These are phyloP conservation scores for Colletotrichum acutatum DNA, from an alignment of 2,329 filamentous ascomycete genomes.

Conservation along the genomic window DNA sequence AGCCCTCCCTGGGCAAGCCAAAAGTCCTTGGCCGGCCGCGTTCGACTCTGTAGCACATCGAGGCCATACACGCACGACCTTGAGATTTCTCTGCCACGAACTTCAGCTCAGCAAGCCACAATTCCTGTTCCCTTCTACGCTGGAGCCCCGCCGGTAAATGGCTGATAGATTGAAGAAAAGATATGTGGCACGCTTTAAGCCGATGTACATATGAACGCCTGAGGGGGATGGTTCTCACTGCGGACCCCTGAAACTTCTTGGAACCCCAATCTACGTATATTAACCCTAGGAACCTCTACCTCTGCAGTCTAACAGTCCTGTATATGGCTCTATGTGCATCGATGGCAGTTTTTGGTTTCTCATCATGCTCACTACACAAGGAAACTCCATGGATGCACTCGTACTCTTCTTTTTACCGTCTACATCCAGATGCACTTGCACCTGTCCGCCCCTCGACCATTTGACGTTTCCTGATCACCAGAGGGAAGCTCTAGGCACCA, in stretches of 20 bases:
- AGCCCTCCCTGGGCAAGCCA: too few species aligned
- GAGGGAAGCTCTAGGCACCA: conserved; percentile 21
- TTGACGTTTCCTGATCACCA: not conserved
- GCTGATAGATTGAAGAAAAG: not conserved
- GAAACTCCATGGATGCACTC: not conserved
- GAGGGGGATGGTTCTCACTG: not conserved
- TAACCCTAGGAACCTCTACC: conserved; percentile 4
- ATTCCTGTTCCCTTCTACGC: too few species aligned
- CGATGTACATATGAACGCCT: not conserved
- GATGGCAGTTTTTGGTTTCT: not conserved
- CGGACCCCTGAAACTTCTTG: not conserved
- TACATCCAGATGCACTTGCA: not conserved
- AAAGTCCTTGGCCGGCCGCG: too few species aligned
- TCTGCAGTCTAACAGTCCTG: conserved; percentile 26
- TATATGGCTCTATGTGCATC: conserved; percentile 30
- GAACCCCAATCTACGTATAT: conserved; percentile 10
- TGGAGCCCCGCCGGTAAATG: too few species aligned
- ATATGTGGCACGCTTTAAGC: too few species aligned
- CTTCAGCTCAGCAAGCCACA: too few species aligned
- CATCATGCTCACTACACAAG: conserved; percentile 8
- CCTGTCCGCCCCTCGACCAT: too few species aligned
- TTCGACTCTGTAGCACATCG: too few species aligned
- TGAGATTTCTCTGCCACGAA: too few species aligned
- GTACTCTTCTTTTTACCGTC: not conserved
- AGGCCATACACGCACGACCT: too few species aligned